Base-by-base conservation (phyloP, 2,329 filamentous ascomycete genomes). In the Aureobasidium melanogenum region DNA sequence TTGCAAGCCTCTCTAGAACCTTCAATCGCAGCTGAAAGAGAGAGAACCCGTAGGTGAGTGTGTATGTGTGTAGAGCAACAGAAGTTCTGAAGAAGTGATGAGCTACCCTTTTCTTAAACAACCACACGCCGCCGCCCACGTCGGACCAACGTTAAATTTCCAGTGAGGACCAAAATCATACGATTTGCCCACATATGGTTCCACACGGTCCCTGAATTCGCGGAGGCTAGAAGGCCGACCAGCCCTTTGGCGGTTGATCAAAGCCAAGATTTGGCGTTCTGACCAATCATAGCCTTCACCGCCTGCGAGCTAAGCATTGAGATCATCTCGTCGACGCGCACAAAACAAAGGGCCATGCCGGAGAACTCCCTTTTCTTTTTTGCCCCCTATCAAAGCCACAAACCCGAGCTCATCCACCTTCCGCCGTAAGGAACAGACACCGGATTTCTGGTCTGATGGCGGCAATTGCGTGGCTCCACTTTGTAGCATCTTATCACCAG, bases 161-260 rank as follows among this genome's bases (percentile, higher is more conserved):
- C 54, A 56, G 51, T 41, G 48, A 54, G 34, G 24, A 41, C 51
- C 51, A 54, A 54, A 54, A 56, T 56, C 52, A 44, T 30, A 56
- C 39, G 24, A 56, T 56, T 44, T 54, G 50, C 38, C 52, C 38
- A 32, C 38, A 56, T 24, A 44, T 56, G 15, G 52, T 56, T 56
- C 52, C 52, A 56, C 50, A 36, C 19, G n/a, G 38, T 34, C 52
- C 52, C 52, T 43, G 38, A 5, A 43, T 41, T 28, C 22, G 38
- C 38, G 51, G 38, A 44, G 51, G 51, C 51, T 55, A 55, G 51
- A 55, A 55, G 51, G 24, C 36, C 50, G 50, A 54, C 50, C 50
- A 36, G 22, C 24, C 34, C 14, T 38, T 41, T 41, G 36, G 51
- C 24, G 41, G 2, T 5, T 41, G 24, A 54, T 24, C 22, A 5